phyloP scores from a whole-genome alignment of 1,284 basidiomycete species.

The Gymnopus androsaceus region DNA sequence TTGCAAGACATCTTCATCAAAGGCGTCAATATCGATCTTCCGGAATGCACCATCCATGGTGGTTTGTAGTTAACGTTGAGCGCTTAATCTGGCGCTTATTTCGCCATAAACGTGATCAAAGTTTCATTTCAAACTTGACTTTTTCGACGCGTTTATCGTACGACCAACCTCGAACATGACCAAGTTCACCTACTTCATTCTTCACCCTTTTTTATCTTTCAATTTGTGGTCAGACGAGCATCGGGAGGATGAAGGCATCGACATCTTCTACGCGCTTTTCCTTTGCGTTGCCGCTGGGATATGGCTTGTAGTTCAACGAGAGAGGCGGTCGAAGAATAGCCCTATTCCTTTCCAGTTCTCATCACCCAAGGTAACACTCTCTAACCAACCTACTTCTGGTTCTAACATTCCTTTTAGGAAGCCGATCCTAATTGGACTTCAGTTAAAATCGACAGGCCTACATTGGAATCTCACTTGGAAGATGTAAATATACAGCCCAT shows the following conservation, averaged over 20 bases:
- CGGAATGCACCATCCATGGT: conserved; percentile 80
- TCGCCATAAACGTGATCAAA: not conserved
- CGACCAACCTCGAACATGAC: conserved; percentile 17
- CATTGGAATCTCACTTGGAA: conserved; percentile 62
- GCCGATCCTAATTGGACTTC: conserved; percentile 64
- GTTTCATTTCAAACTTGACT: not conserved
- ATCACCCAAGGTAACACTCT: conserved; percentile 53
- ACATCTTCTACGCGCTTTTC: conserved; percentile 58
- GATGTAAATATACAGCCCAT: conserved; percentile 57
- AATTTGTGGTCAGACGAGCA: conserved; percentile 48
- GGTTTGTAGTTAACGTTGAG: not conserved
- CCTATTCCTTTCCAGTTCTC: conserved; percentile 64
- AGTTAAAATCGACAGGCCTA: conserved; percentile 55
- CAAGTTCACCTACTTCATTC: conserved; percentile 48
- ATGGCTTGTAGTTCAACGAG: conserved; percentile 72
- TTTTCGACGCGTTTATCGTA: conserved; percentile 5
- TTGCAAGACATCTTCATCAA: conserved; percentile 88
- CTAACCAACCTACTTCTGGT: conserved; percentile 3
- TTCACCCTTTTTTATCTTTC: conserved; percentile 51
- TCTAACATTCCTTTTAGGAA: conserved; percentile 32
- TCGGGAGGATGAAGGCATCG: conserved; percentile 46
- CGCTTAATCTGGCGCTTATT: not conserved
- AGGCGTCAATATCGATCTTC: conserved; percentile 93
- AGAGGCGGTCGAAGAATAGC: conserved; percentile 70
- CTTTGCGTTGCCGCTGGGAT: conserved; percentile 74